Evolutionary conservation across 2,329 filamentous ascomycete species (phyloP).

Genomic region (Ascochyta rabiei): DNA sequence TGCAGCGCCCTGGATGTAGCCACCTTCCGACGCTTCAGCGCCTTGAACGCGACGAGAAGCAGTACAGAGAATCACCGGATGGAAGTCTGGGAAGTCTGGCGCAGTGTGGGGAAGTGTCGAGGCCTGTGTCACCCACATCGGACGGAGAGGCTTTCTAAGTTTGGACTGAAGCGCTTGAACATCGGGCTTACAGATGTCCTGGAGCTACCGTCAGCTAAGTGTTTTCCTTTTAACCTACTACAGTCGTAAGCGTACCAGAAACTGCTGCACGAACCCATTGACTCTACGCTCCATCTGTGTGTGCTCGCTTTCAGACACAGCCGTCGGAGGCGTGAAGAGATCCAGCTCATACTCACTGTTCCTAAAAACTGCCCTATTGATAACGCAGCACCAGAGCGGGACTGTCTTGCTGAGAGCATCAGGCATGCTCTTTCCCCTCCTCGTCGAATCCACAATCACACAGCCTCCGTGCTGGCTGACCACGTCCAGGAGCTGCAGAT

Average conservation of each 20-base stretch:
- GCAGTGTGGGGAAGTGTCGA: slow-evolving; percentile 58
- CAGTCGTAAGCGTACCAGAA: slow-evolving; percentile 46
- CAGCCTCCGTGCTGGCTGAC: slow-evolving; percentile 72
- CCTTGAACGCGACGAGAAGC: slow-evolving; percentile 75
- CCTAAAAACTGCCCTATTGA: slow-evolving; percentile 81
- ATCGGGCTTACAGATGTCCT: slow-evolving; percentile 65
- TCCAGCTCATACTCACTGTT: slow-evolving; percentile 58
- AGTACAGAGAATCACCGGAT: slow-evolving; percentile 83
- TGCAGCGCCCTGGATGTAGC: slow-evolving; percentile 92
- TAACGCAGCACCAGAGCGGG: slow-evolving; percentile 88
- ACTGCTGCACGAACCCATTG: slow-evolving; percentile 59
- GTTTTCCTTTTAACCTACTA: background rate
- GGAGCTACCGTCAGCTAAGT: background rate
- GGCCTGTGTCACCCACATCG: slow-evolving; percentile 80
- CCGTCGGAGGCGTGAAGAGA: slow-evolving; percentile 73
- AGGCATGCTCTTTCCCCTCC: slow-evolving; percentile 92
- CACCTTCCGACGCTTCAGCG: slow-evolving; percentile 70
- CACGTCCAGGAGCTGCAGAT: slow-evolving; percentile 77
- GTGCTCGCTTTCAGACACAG: slow-evolving; percentile 76
- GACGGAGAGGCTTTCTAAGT: slow-evolving; percentile 73
- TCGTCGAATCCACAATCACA: slow-evolving; percentile 91
- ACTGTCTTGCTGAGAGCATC: slow-evolving; percentile 94
- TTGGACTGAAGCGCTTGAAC: slow-evolving; percentile 59
- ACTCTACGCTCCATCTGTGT: slow-evolving; percentile 74
- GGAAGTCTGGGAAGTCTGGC: slow-evolving; percentile 61